Conservation (phyloP, 495 filamentous ascomycete genomes). For the Ramalina intermedia region DNA sequence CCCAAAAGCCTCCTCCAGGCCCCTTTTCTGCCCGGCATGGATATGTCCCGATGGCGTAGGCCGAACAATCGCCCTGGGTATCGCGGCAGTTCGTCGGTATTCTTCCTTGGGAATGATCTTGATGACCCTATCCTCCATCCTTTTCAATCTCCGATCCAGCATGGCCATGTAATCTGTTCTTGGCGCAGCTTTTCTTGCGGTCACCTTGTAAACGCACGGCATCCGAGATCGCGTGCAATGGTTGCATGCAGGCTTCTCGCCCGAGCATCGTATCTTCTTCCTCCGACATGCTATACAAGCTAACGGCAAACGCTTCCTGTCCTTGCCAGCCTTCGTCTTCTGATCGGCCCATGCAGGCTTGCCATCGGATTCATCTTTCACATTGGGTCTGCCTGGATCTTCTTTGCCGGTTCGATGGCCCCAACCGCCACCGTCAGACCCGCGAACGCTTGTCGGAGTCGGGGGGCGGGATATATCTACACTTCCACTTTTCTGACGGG, state of each 20-base stretch:
- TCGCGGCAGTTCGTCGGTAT: slow-evolving; percentile 37
- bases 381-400: slow-evolving; percentile 13
- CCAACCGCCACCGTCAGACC: slow-evolving; percentile 6
- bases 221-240: slow-evolving; percentile 89
- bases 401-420: slow-evolving; percentile 8
- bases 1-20: slow-evolving; percentile 79
- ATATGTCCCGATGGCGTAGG: slow-evolving; percentile 52
- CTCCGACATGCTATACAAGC: slow-evolving; percentile 92
- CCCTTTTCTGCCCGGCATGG: slow-evolving; percentile 57
- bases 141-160: slow-evolving; percentile 81
- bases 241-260: slow-evolving; percentile 93
- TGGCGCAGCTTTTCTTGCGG: slow-evolving; percentile 86
- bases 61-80: slow-evolving; percentile 66
- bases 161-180: slow-evolving; percentile 98
- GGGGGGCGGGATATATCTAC: slow-evolving; percentile 29
- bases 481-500: slow-evolving; percentile 4
- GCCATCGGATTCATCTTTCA: slow-evolving; percentile 41
- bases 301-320: slow-evolving; percentile 80
- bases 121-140: slow-evolving; percentile 97
- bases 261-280: slow-evolving; percentile 97
- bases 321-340: slow-evolving; percentile 96
- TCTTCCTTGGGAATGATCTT: slow-evolving; percentile 88
- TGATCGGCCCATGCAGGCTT: slow-evolving; percentile 82
- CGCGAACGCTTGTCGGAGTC: slow-evolving; percentile 33
- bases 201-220: slow-evolving; percentile 98